These are phyloP conservation scores for Carex cristatella DNA, from an alignment of 176 grass and related monocot species.

Conservation along the genomic window DNA sequence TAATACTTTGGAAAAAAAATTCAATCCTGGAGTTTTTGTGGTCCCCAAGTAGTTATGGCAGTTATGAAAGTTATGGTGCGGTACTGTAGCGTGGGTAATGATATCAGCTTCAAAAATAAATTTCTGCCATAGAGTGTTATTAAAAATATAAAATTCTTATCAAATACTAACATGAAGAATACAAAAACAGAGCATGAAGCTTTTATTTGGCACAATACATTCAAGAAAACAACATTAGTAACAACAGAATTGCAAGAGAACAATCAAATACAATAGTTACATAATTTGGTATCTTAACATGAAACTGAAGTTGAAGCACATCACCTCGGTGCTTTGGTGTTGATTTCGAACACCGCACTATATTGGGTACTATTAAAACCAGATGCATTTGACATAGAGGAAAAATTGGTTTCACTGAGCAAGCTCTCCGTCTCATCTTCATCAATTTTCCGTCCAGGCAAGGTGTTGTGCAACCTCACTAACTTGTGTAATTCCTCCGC, in stretches of 20 bases:
- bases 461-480: not conserved
- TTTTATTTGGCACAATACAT: not conserved
- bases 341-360: not conserved
- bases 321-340: not conserved
- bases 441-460: not conserved
- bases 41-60: no score
- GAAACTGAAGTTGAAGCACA: not conserved
- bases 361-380: not conserved
- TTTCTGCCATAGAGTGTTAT: no score
- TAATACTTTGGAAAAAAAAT: no score
- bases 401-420: not conserved
- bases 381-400: not conserved
- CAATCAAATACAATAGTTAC: not conserved
- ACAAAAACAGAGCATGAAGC: no score
- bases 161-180: no score
- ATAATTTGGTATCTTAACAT: not conserved
- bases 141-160: no score
- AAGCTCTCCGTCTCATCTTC: not conserved
- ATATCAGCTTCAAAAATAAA: no score
- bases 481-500: not conserved
- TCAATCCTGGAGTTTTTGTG: no score
- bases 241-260: not conserved
- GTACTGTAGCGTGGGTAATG: no score
- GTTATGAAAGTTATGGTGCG: no score
- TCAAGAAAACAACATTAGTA: not conserved